Evolutionary conservation across 768 basidiomycete genomes (phyloP), one percentile per base, ranked within the genome.

Genomic region (Cystobasidium onofrii): DNA sequence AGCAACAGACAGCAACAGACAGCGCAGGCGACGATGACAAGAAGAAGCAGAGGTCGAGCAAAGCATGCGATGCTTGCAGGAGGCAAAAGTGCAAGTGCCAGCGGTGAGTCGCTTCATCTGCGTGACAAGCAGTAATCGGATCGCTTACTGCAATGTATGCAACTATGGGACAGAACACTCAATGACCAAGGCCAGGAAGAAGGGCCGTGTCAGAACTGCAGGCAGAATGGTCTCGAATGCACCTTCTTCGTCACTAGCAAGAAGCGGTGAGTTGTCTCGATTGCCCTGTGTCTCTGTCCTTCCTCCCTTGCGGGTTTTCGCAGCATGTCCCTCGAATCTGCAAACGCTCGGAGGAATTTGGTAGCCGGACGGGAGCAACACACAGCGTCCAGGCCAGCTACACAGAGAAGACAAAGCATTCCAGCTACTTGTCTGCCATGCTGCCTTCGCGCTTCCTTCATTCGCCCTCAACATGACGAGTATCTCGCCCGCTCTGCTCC

Each of bases 91-190:
- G 69, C 31, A 36, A 25, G 34, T 71, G 50, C 20, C 50, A 60
- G 57, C 27, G 57, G 57, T 67, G 29, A 4, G 43, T 52, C 25
- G 34, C 13, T 12, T 10, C 12, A n/a, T 2, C 27, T 27, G 6
- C 13, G 17, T 50, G 9, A 46, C 23, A 6, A 55, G 33, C n/a
- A n/a, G 4, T 27, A 46, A n/a, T 33, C 29, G 25, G 1, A 18
- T 46, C 27, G 18, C n/a, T 44, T 20, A 39, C 20, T 69, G 25
- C 23, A 13, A 55, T 33, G 12, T 33, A 17, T 54, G 23, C 66
- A 17, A 54, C 39, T 27, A 66, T 4, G 23, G 6, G 34, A 46
- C 43, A 50, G 44, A 52, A 91, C 91, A 81, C 87, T 89, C 41
- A 75, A 85, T 61, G 57, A 55, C 12, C 81, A 82, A 15, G 69